phyloP scores from a whole-genome alignment of 1,139 yeast species.

The Diutina ranongensis region DNA sequence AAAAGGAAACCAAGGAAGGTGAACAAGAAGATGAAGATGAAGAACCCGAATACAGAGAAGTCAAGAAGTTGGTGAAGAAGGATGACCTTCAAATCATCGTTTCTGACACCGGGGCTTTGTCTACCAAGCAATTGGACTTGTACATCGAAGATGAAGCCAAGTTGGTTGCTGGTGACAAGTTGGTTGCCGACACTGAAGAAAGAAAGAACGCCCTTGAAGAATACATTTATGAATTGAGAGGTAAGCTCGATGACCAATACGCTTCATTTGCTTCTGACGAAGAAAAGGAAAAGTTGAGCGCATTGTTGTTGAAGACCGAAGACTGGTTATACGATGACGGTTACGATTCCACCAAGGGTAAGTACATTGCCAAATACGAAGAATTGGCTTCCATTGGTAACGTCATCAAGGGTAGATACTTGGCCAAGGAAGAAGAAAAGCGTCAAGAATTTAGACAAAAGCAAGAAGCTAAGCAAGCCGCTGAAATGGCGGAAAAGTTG shows the following conservation, averaged over 20 bases:
- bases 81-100: slow-evolving; percentile 53
- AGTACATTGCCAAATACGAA: slow-evolving; percentile 95
- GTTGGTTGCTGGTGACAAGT: slow-evolving; percentile 82
- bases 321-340: slow-evolving; percentile 99
- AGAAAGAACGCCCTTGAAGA: slow-evolving; percentile 97
- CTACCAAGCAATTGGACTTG: slow-evolving; percentile 43
- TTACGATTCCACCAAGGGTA: slow-evolving; percentile 91
- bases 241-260: slow-evolving; percentile 89
- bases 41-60: slow-evolving; percentile 83
- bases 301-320: slow-evolving; percentile 75
- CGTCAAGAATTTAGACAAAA: slow-evolving; percentile 79
- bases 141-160: slow-evolving; percentile 75
- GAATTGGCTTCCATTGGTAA: slow-evolving; percentile 93
- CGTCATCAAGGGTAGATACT: slow-evolving; percentile 89
- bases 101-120: slow-evolving; percentile 55
- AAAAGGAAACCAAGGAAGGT: slow-evolving; percentile 45
- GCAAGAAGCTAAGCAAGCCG: slow-evolving; percentile 79
- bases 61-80: slow-evolving; percentile 90
- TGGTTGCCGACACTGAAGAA: slow-evolving; percentile 98
- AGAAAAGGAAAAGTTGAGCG: slow-evolving; percentile 73
- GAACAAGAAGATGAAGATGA: slow-evolving; percentile 37
- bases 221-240: slow-evolving; percentile 95
- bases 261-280: slow-evolving; percentile 80
- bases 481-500: slow-evolving; percentile 83
- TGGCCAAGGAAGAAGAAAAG: slow-evolving; percentile 91